Conservation (phyloP, 257 asterid species). For the Solanum chiquidenum region DNA sequence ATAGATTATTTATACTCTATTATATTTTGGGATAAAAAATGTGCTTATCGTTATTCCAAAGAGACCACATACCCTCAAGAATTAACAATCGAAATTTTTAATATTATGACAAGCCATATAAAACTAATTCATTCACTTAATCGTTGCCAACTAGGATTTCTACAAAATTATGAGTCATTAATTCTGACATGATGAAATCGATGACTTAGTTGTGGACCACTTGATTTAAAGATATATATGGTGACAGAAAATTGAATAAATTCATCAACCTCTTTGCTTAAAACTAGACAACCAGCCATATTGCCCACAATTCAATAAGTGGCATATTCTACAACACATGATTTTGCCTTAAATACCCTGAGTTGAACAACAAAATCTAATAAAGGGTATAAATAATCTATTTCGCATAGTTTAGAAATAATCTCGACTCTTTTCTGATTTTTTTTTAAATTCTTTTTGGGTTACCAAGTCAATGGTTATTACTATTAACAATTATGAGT, state of each 20-base stretch:
- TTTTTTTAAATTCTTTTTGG: too few relatives aligned
- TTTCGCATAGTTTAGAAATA: too few relatives aligned
- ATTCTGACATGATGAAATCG: neutral
- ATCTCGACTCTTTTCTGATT: rapidly evolving
- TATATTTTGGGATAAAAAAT: too few relatives aligned
- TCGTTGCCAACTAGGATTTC: too few relatives aligned
- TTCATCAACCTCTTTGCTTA: too few relatives aligned
- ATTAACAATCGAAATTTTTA: too few relatives aligned
- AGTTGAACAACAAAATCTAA: too few relatives aligned
- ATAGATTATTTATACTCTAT: too few relatives aligned
- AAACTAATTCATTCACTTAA: rapidly evolving
- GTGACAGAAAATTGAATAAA: neutral
- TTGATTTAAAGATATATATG: neutral
- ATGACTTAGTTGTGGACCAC: neutral
- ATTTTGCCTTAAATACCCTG: neutral
- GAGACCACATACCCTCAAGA: neutral
- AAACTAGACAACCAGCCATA: too few relatives aligned
- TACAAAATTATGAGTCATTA: neutral
- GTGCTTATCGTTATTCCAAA: rapidly evolving
- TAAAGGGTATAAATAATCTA: too few relatives aligned
- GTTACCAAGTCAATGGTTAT: neutral
- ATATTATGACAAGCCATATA: neutral
- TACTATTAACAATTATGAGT: neutral
- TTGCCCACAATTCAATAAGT: too few relatives aligned
- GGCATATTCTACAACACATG: neutral